Percentiles rank a stretch among this genome's conserved stretches.
phyloP scores from a whole-genome alignment of 495 filamentous ascomycete genomes.

The Lasiosphaeria miniovina region DNA sequence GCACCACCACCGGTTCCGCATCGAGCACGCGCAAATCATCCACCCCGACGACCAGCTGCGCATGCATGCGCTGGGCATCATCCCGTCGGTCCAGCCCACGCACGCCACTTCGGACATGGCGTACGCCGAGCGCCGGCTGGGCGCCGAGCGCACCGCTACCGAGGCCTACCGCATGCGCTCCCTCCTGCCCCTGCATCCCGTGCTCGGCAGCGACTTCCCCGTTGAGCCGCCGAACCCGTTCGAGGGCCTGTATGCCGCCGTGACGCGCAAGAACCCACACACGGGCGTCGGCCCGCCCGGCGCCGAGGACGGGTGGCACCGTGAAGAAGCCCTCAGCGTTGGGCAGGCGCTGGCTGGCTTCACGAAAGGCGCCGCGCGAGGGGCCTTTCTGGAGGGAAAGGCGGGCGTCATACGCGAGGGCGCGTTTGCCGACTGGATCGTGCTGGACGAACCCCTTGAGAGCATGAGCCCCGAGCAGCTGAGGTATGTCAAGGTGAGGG shows the following conservation, averaged over 20 bases:
- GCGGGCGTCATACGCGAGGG: constrained; percentile 53
- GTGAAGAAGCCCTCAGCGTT: constrained; percentile 50
- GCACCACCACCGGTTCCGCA: constrained; percentile 50
- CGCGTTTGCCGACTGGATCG: constrained; percentile 61
- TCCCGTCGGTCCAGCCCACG: constrained; percentile 65
- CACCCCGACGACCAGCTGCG: constrained; percentile 56
- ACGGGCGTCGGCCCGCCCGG: constrained; percentile 46
- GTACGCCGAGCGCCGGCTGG: constrained; percentile 56
- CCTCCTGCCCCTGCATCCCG: constrained; percentile 41
- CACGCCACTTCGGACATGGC: constrained; percentile 64
- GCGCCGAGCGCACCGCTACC: constrained; percentile 40
- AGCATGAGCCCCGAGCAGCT: constrained; percentile 41
- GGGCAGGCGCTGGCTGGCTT: constrained; percentile 56
- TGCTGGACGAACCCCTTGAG: constrained; percentile 49
- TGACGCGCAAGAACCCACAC: constrained; percentile 50
- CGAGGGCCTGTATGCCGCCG: constrained; percentile 61
- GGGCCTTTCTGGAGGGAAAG: constrained; percentile 48
- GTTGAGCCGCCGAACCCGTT: constrained; percentile 61
- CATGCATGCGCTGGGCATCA: constrained; percentile 53
- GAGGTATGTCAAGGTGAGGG: constrained; percentile 48
- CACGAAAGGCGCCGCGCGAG: constrained; percentile 44
- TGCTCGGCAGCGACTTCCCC: constrained; percentile 64
- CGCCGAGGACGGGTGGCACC: constrained; percentile 49
- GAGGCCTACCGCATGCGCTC: constrained; percentile 60
- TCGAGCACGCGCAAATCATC: constrained; percentile 66